Base-by-base conservation (phyloP, 805 yeast species). In the Saturnispora ahearnii region DNA sequence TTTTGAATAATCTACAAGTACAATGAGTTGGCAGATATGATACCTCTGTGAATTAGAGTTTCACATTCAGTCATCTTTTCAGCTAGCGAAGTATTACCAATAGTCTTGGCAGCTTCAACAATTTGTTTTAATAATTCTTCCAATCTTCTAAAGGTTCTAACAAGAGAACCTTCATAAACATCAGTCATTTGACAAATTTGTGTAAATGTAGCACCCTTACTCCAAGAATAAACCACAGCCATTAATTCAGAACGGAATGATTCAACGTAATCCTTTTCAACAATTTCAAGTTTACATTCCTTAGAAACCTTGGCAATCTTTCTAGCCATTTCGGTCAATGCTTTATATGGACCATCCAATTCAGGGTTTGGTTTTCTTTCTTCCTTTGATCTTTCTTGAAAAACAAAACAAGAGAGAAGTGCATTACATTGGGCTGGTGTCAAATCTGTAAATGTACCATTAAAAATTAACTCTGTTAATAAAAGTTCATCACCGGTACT, bases 131-230 rank as follows among this genome's bases (percentile, higher is more conserved):
- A 71, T 73, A 93, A 76, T 65, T 93, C 99, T 66, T 93, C 99
- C 49, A 93, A 72, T 62, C 99, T 77, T 66, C 93, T 84, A 72
- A 93, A 93, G 81, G 87, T 86, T 64, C 99, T 81, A 56, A 93
- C 91, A 62, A 93, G 75, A 22, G 95, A 84, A 40, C 99, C 99
- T 71, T 93, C 99, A 59, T 91, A 93, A 41, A 93, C 98, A 63
- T 93, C 99, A 0, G 99, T 93, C 96, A 93, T 89, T 67, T 91
- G 91, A 71, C 98, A 91, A 55, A 93, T 91, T 64, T 91, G 96
- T 0, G 97, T 91, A 67, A 93, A 93, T 0, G 93, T 73, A 6
- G 96, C 96, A 18, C 98, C 98, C 63, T 84, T 83, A 66, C 96
- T 88, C 99, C 99, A 93, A 44, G 91, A 86, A 66, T 72, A 88